phyloP scores from a whole-genome alignment of 441 rosid genomes.

The Brassica hybrid region DNA sequence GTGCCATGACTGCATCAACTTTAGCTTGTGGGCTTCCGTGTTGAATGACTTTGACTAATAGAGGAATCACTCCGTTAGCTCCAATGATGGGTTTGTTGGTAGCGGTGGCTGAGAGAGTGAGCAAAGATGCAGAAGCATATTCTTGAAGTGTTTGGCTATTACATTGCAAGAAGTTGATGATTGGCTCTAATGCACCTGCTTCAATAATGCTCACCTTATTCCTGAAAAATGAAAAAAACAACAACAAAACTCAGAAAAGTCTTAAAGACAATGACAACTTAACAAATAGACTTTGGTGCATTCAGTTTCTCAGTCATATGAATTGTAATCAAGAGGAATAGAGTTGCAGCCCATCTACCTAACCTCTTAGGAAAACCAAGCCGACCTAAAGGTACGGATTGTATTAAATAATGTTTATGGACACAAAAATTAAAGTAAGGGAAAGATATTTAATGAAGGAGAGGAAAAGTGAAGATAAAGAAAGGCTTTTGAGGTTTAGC shows the following conservation, averaged over 20 bases:
- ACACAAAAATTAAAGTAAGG: constrained; percentile 18
- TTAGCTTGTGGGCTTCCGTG: constrained; percentile 84
- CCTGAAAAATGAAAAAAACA: constrained; percentile 53
- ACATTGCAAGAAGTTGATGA: constrained; percentile 69
- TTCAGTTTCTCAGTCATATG: constrained; percentile 20
- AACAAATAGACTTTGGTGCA: constrained; percentile 13
- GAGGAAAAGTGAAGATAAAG: constrained; percentile 33
- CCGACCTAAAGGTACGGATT: constrained; percentile 19
- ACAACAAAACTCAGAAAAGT: constrained; percentile 19
- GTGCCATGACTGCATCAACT: constrained; percentile 54
- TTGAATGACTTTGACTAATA: constrained; percentile 66
- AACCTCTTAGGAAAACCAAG: constrained; percentile 36
- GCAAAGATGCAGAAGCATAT: constrained; percentile 82
- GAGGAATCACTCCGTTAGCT: constrained; percentile 78
- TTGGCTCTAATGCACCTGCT: constrained; percentile 86
- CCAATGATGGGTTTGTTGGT: constrained; percentile 80
- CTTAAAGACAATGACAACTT: constrained; percentile 29
- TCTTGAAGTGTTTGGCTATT: constrained; percentile 65
- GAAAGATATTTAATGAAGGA: constrained; percentile 21
- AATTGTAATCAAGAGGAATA: too few relatives aligned
- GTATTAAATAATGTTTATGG: constrained; percentile 24
- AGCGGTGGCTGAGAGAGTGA: constrained; percentile 84
- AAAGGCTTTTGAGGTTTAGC: constrained; percentile 22
- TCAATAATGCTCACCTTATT: constrained; percentile 82
- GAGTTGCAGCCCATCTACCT: constrained; percentile 38